Base-by-base conservation (phyloP, 257 asterid genomes). In the Ballota nigra region DNA sequence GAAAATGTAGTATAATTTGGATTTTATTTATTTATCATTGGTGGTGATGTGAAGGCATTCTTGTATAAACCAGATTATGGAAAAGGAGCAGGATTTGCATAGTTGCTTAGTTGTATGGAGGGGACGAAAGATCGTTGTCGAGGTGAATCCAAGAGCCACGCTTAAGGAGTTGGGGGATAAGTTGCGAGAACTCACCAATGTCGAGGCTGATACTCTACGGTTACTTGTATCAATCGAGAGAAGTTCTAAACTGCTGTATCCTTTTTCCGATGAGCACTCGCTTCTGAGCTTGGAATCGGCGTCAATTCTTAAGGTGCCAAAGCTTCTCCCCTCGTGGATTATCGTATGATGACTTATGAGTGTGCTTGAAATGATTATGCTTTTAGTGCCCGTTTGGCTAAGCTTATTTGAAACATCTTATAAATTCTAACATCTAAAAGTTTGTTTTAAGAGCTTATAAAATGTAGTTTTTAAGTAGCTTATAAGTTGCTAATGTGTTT, bases 231-330 rank as follows among this genome's bases (percentile, higher is more conserved):
- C 95, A 29, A 33, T 63, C 23, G 82, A 84, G 70, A 91, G 82
- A 81, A 84, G 80, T 75, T 86, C 97, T 6, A 88, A 79, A 74
- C 53, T 89, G 83, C 31, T 91, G 13, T 86, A 87, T 70, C 98
- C 97, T 24, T 94, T 89, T 70, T 86, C 98, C 12, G 86, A 89
- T 58, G 92, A 86, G 61, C 96, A 94, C 71, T 84, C 95, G 6
- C 53, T 43, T 55, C 79, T 86, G 71, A 77, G 78, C 64, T 75
- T 94, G 91, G 88, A 86, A 47, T 71, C 81, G 19, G 78, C 86
- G 11, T 78, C 88, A 23, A 33, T 87, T 66, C 80, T 78, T 67
- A 75, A 91, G 96, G 98, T 92, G 65, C 71, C 67, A 10, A 65
- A 12, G 26, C 67, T 49, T 34, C 16, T 73, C 26, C 12, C 28